Conservation (phyloP, 2,329 filamentous ascomycete species). For the Colletotrichum scovillei region DNA sequence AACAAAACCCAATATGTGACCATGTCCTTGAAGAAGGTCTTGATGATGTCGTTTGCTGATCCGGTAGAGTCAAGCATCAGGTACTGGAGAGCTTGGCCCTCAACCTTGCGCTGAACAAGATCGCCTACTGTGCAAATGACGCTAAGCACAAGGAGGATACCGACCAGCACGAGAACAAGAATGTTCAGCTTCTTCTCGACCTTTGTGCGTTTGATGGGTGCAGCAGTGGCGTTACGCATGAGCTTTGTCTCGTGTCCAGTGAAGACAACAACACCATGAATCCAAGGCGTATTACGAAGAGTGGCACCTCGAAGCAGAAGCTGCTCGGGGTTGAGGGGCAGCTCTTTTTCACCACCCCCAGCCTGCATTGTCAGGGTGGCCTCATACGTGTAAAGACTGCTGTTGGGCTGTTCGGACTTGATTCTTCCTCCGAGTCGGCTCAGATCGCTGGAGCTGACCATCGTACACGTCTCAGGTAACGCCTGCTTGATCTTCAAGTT, state of each 20-base stretch:
- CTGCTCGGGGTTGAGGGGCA: conserved; percentile 91
- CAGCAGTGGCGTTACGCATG: conserved; percentile 97
- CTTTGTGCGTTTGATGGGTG: conserved; percentile 97
- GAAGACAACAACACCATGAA: conserved; percentile 96
- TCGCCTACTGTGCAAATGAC: conserved; percentile 93
- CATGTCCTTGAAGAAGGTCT: conserved; percentile 91
- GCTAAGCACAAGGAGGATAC: conserved; percentile 85
- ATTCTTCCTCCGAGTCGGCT: conserved; percentile 87
- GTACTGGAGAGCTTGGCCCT: conserved; percentile 74
- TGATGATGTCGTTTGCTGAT: conserved; percentile 65
- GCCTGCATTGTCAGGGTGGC: conserved; percentile 92
- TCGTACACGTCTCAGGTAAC: conserved; percentile 87
- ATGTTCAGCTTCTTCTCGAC: conserved; percentile 95
- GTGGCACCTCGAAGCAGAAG: conserved; percentile 93
- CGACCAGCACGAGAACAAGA: conserved; percentile 90
- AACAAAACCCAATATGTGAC: conserved; percentile 99
- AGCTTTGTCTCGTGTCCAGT: conserved; percentile 98
- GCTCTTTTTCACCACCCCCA: conserved; percentile 92
- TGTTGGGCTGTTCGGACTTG: conserved; percentile 97
- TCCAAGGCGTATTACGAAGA: conserved; percentile 95
- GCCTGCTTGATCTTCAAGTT: conserved; percentile 99
- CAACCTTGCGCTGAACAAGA: conserved; percentile 78
- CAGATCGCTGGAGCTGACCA: conserved; percentile 89
- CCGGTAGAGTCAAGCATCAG: conserved; percentile 74
- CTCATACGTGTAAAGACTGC: conserved; percentile 98